Percentiles rank a stretch among this genome's conserved stretches.
Conservation (phyloP, 805 yeast genomes). For the Cyberlindnera saturnus region DNA sequence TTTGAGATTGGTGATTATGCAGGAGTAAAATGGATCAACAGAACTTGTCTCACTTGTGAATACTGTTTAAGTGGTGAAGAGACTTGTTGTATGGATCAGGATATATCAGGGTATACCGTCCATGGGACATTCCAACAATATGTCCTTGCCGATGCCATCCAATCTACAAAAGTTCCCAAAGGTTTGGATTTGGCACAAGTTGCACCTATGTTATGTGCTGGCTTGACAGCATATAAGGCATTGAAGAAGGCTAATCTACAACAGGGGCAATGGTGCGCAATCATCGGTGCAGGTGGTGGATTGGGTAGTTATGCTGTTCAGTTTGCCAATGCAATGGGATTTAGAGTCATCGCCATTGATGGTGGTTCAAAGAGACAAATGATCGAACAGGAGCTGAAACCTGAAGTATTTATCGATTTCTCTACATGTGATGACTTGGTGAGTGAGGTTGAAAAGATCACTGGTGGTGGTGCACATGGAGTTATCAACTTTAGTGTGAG, state of each 20-base stretch:
- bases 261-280: constrained; percentile 69
- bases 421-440: constrained; percentile 42
- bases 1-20: constrained; percentile 60
- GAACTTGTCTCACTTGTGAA: constrained; percentile 60
- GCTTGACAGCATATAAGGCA: constrained; percentile 70
- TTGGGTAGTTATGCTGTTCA: constrained; percentile 71
- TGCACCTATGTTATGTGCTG: constrained; percentile 69
- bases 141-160: constrained; percentile 57
- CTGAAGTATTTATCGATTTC: constrained; percentile 56
- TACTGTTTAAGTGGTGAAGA: constrained; percentile 52
- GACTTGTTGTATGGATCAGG: constrained; percentile 62
- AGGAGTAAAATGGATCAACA: constrained; percentile 65
- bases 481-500: constrained; percentile 58
- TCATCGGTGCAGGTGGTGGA: constrained; percentile 81
- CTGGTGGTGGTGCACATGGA: constrained; percentile 65
- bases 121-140: constrained; percentile 78
- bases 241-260: constrained; percentile 47
- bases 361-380: constrained; percentile 62
- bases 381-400: constrained; percentile 46
- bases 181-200: constrained; percentile 47
- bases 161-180: constrained; percentile 51
- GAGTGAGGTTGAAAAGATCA: constrained; percentile 35
- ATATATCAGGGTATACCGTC: constrained; percentile 66
- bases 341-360: constrained; percentile 63
- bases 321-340: constrained; percentile 73